Evolutionary conservation across 192 early-diverging fungal species (phyloP).

Genomic region (Kickxella alabastrina): DNA sequence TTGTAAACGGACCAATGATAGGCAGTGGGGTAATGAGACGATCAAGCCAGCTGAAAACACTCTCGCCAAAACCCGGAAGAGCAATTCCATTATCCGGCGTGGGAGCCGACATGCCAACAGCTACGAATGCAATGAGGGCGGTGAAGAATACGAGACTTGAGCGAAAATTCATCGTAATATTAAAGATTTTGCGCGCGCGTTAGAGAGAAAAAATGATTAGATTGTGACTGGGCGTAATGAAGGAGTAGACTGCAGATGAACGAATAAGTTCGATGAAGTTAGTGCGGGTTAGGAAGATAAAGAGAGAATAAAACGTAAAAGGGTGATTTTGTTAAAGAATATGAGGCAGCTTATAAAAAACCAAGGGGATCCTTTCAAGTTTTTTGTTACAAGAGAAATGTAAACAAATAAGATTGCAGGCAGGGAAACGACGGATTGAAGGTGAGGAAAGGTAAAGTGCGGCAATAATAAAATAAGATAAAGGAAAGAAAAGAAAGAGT

Average conservation of each 20-base stretch:
- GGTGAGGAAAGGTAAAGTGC: not conserved
- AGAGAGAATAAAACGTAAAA: no score
- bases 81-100: conserved; percentile 38
- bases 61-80: conserved; percentile 33
- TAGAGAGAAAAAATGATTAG: not conserved
- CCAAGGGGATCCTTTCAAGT: not conserved
- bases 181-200: no score
- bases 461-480: not conserved
- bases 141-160: conserved; percentile 17
- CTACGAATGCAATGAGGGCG: conserved; percentile 15
- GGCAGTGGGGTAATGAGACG: conserved; percentile 40
- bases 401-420: not conserved
- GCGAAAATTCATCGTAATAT: conserved; percentile 22
- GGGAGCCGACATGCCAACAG: conserved; percentile 16
- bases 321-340: no score
- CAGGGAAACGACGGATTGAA: no score
- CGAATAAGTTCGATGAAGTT: no score
- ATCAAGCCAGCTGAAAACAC: conserved; percentile 26
- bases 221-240: not conserved
- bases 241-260: no score
- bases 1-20: conserved; percentile 26
- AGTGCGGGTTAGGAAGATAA: no score
- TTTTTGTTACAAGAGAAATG: not conserved
- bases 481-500: not conserved
- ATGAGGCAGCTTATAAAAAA: not conserved